Percentiles rank a stretch among this genome's conserved stretches.
phyloP scores from a whole-genome alignment of 2,329 filamentous ascomycete genomes.

The Fusarium miscanthi region DNA sequence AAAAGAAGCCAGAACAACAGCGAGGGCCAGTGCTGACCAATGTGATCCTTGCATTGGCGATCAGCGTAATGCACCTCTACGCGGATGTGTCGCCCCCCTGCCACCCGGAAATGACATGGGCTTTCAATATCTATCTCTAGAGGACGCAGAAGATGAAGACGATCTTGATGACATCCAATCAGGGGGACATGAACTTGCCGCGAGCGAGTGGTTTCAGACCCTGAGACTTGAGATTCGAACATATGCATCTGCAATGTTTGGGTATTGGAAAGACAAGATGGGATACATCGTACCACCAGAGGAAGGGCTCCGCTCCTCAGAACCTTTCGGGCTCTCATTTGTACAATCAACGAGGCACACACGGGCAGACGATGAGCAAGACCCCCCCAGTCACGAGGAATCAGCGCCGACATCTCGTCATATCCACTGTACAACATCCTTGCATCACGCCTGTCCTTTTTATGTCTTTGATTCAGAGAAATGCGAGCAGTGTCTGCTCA shows the following conservation, averaged over 20 bases:
- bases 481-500: neutral
- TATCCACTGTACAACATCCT: neutral
- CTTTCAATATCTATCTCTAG: too few species aligned
- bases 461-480: neutral
- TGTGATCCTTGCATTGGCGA: too few species aligned
- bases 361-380: neutral
- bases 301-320: neutral
- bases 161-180: too few species aligned
- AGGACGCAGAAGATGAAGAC: too few species aligned
- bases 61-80: too few species aligned
- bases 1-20: too few species aligned
- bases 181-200: too few species aligned
- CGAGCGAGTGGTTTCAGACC: too few species aligned
- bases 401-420: neutral
- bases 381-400: neutral
- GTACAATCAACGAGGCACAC: neutral
- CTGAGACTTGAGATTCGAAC: too few species aligned
- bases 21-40: too few species aligned
- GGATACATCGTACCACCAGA: neutral
- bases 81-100: too few species aligned
- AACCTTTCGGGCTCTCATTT: neutral
- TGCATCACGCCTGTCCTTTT: conserved; percentile 3
- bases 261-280: neutral
- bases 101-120: too few species aligned
- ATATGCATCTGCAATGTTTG: neutral